A percentile compares a stretch with the other conserved stretches of the same genome.
These are phyloP conservation scores for Podila epigama DNA, from an alignment of 192 early-diverging fungal genomes.

Conservation along the genomic window DNA sequence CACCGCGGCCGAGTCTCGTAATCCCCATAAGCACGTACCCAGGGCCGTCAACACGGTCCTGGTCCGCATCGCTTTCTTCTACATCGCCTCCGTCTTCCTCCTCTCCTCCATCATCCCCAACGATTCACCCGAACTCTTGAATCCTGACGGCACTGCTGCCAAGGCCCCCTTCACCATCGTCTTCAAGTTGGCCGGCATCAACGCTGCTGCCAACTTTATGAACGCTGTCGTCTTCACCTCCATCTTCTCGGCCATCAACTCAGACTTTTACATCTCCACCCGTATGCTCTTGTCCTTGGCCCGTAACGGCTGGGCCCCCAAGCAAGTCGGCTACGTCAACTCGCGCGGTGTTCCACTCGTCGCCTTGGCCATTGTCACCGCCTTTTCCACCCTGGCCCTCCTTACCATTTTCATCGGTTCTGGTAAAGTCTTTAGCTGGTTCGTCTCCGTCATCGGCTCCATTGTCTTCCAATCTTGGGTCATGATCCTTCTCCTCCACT, in stretches of 20 bases:
- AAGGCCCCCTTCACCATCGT: constrained; percentile 76
- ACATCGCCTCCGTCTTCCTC: constrained; percentile 68
- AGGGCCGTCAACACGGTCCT: constrained; percentile 75
- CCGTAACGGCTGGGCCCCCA: constrained; percentile 79
- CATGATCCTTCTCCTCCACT: constrained; percentile 81
- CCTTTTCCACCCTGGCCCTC: constrained; percentile 69
- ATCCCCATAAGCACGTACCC: constrained; percentile 77
- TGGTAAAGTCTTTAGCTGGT: constrained; percentile 72
- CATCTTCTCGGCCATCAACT: constrained; percentile 83
- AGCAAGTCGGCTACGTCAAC: constrained; percentile 66
- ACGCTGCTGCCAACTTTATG: constrained; percentile 72
- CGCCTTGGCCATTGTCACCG: constrained; percentile 65
- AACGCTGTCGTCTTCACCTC: constrained; percentile 76
- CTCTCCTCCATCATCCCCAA: constrained; percentile 70
- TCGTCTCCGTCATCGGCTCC: constrained; percentile 72
- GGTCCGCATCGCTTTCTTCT: constrained; percentile 76
- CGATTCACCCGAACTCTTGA: constrained; percentile 60
- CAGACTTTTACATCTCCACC: constrained; percentile 85
- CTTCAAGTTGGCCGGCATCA: constrained; percentile 67
- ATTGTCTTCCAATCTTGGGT: constrained; percentile 86
- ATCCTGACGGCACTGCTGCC: constrained; percentile 54
- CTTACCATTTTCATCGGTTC: constrained; percentile 71
- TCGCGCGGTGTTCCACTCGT: constrained; percentile 71
- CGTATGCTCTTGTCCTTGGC: constrained; percentile 80
- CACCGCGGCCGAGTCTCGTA: constrained; percentile 82